These are phyloP conservation scores for Backusella parvicylindrica DNA, from an alignment of 192 early-diverging fungal species.

Conservation along the genomic window DNA sequence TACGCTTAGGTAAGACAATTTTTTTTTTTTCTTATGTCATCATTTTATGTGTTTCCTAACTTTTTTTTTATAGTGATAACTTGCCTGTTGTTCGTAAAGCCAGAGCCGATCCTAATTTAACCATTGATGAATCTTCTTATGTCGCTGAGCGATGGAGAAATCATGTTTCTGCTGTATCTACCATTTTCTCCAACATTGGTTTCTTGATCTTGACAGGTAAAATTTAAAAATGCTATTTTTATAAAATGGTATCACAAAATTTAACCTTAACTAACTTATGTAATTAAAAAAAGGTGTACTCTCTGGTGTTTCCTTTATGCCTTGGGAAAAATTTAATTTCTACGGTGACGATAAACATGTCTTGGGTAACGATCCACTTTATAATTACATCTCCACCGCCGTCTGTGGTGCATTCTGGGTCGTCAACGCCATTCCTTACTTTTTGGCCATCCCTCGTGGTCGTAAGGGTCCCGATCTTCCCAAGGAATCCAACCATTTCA, in stretches of 20 bases:
- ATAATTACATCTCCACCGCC: constrained; percentile 26
- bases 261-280: neutral
- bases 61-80: constrained; percentile 16
- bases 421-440: constrained; percentile 29
- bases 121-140: constrained; percentile 16
- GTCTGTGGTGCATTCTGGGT: constrained; percentile 37
- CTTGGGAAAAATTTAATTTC: constrained; percentile 26
- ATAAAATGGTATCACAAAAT: neutral
- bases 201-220: constrained; percentile 24
- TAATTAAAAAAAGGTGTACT: constrained; percentile 17
- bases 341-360: constrained; percentile 9
- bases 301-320: constrained; percentile 24
- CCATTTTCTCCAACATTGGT: constrained; percentile 33
- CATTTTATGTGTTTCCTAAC: no score
- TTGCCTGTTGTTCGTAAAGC: constrained; percentile 30
- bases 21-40: neutral
- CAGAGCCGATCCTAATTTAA: constrained; percentile 23
- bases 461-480: constrained; percentile 29
- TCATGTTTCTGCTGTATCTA: constrained; percentile 35
- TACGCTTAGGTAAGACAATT: constrained; percentile 25
- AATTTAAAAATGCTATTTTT: no score
- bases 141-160: constrained; percentile 35
- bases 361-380: constrained; percentile 30
- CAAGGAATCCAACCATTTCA: constrained; percentile 17
- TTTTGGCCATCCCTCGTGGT: constrained; percentile 19